Conservation (phyloP, 352 stramenopile species). For the Saprolegnia diclina region DNA sequence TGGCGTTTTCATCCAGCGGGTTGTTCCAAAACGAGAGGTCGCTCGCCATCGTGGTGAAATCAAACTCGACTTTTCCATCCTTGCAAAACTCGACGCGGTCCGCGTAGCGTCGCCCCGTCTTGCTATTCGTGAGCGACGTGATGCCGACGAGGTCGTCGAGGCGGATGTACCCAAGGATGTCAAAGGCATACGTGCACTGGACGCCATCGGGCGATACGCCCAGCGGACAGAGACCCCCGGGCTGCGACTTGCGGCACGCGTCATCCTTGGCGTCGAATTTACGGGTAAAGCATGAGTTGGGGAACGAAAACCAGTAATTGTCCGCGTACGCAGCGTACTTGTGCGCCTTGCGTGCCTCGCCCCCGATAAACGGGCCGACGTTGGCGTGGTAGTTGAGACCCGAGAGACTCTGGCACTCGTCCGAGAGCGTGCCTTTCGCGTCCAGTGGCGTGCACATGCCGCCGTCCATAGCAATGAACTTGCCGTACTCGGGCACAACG, state of each 20-base stretch:
- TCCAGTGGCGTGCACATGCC: slow-evolving; percentile 52
- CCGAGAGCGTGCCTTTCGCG: slow-evolving; percentile 35
- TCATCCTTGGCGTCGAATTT: slow-evolving; percentile 43
- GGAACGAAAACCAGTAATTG: slow-evolving; percentile 69
- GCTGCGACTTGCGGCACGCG: slow-evolving; percentile 36
- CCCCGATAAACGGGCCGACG: slow-evolving; percentile 49
- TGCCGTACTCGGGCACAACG: slow-evolving; percentile 41
- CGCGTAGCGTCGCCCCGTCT: slow-evolving; percentile 37
- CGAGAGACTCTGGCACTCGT: slow-evolving; percentile 57
- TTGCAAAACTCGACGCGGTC: slow-evolving; percentile 64
- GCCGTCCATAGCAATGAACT: slow-evolving; percentile 57
- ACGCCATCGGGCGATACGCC: slow-evolving; percentile 38
- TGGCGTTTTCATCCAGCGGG: slow-evolving; percentile 28
- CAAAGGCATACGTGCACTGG: slow-evolving; percentile 49
- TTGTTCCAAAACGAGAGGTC: slow-evolving; percentile 33
- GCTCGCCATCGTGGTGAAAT: neutral
- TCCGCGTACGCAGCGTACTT: slow-evolving; percentile 45
- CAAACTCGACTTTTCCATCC: slow-evolving; percentile 33
- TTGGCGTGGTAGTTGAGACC: slow-evolving; percentile 43
- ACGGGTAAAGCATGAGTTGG: slow-evolving; percentile 42
- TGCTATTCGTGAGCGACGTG: slow-evolving; percentile 35
- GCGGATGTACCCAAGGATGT: slow-evolving; percentile 49
- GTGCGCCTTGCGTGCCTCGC: slow-evolving; percentile 42
- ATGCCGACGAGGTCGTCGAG: slow-evolving; percentile 58
- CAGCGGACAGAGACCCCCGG: slow-evolving; percentile 40